Evolutionary conservation across 2,329 filamentous ascomycete genomes (phyloP).

Genomic region (Lizonia empirigonia): DNA sequence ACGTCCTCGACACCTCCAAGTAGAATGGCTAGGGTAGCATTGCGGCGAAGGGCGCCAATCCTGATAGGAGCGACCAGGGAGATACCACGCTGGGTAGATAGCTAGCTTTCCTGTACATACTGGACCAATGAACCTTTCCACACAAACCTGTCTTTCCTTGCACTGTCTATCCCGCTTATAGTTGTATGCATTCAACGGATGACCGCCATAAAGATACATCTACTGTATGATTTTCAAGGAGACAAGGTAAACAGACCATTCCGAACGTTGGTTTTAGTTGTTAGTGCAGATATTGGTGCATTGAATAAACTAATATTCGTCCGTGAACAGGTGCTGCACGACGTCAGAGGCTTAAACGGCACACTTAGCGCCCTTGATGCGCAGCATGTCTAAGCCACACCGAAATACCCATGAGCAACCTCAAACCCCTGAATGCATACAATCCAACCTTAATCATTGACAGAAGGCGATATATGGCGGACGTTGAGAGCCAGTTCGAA

Average conservation of each 20-base stretch:
- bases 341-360: background rate
- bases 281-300: no score
- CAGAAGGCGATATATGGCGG: background rate
- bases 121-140: background rate
- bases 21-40: constrained; percentile 18
- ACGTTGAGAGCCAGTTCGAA: background rate
- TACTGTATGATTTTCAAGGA: no score
- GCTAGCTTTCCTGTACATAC: constrained; percentile 17
- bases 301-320: no score
- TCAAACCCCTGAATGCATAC: background rate
- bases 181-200: no score
- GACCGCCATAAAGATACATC: no score
- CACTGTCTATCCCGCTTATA: no score
- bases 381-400: constrained; percentile 8
- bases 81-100: constrained; percentile 2
- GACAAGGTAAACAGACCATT: no score
- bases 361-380: background rate
- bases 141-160: background rate
- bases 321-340: background rate
- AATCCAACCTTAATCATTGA: no score
- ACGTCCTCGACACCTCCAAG: constrained; percentile 72
- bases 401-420: background rate
- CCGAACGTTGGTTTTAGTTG: no score
- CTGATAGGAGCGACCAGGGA: constrained; percentile 7
- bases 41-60: constrained; percentile 3